phyloP scores from a whole-genome alignment of 768 basidiomycete genomes.

The Lepiota subincarnata region DNA sequence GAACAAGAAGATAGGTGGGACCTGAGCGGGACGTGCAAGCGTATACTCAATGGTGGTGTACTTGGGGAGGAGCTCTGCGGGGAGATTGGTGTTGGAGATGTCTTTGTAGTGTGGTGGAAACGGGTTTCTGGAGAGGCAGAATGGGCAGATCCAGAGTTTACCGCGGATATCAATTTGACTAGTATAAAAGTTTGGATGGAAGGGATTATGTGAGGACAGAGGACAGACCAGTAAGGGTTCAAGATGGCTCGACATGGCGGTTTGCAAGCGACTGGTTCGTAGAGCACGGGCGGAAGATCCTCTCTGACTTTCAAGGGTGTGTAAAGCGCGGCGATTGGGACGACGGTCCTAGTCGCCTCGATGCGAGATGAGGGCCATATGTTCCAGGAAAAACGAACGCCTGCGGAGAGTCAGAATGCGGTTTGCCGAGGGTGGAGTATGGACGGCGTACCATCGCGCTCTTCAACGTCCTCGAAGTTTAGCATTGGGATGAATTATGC shows the following conservation, averaged over 20 bases:
- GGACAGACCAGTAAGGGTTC: constrained; percentile 89
- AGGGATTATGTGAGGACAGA: constrained; percentile 3
- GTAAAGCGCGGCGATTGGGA: constrained; percentile 97
- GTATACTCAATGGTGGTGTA: constrained; percentile 99
- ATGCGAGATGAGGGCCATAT: constrained; percentile 98
- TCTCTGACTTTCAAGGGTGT: constrained; percentile 92
- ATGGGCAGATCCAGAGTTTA: constrained; percentile 99
- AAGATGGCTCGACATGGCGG: constrained; percentile 95
- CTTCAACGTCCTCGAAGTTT: constrained; percentile 96
- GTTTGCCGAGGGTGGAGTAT: neutral
- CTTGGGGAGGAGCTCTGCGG: constrained; percentile 92
- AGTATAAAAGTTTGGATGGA: constrained; percentile 10
- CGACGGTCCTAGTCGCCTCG: constrained; percentile 96
- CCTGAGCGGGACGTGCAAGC: constrained; percentile 83
- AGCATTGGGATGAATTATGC: constrained; percentile 44
- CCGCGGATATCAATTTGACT: constrained; percentile 99
- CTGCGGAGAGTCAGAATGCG: constrained; percentile 33
- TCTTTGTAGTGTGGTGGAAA: constrained; percentile 99
- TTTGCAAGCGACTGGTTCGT: constrained; percentile 99
- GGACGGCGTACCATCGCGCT: constrained; percentile 77
- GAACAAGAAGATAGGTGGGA: constrained; percentile 95
- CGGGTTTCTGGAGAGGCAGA: constrained; percentile 93
- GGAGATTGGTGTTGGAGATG: constrained; percentile 94
- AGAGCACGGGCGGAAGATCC: constrained; percentile 92
- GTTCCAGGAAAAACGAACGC: constrained; percentile 96